Evolutionary conservation across 352 stramenopile genomes (phyloP).

Genomic region (Globisporangium spiculum): DNA sequence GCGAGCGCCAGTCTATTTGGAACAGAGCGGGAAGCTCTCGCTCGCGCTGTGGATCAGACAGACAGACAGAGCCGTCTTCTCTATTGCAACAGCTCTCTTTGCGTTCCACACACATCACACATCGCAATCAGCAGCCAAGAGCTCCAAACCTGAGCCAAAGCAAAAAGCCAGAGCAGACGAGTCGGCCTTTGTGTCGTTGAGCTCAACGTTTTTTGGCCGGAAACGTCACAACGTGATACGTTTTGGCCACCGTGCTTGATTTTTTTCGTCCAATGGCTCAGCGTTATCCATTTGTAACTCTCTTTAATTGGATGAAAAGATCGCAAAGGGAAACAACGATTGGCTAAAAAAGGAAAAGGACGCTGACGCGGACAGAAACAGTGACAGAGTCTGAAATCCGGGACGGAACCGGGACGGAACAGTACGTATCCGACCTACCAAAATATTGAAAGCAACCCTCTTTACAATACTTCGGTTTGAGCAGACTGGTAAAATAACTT

Average conservation of each 20-base stretch:
- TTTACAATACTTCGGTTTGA: too few relatives aligned
- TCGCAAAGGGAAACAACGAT: neutral
- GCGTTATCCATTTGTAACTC: neutral
- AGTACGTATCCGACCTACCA: conserved; percentile 1
- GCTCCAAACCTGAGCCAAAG: neutral
- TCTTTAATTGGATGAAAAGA: neutral
- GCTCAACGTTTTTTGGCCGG: neutral
- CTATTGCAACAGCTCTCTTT: neutral
- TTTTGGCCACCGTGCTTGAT: neutral
- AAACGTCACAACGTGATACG: neutral
- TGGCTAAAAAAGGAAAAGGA: conserved; percentile 6
- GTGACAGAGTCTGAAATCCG: neutral
- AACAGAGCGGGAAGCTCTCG: neutral
- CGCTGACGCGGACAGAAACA: neutral
- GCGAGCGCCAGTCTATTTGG: neutral
- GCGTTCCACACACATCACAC: neutral
- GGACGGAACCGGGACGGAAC: conserved; percentile 6
- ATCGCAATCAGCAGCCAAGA: neutral
- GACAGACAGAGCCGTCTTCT: neutral
- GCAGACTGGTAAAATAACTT: too few relatives aligned
- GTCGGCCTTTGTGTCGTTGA: neutral
- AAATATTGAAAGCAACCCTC: neutral
- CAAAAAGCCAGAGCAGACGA: neutral
- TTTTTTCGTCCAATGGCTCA: neutral
- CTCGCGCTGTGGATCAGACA: neutral